Base-by-base conservation (phyloP, 257 asterid species). In the Plectranthus barbatus region DNA sequence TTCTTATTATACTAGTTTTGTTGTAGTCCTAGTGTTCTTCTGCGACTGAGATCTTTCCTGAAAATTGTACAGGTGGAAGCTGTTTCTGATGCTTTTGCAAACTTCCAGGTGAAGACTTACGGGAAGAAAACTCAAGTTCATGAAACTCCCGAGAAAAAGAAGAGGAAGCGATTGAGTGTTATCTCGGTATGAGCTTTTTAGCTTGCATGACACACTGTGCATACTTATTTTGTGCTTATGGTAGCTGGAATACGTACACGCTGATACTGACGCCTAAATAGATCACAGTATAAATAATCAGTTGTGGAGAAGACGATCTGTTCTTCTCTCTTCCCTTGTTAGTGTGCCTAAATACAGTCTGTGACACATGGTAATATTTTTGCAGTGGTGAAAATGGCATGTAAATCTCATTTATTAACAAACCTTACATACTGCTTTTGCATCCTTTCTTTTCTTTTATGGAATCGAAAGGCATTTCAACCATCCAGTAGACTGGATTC, bases 51-150 rank as follows among this genome's bases (percentile, higher is more conserved):
- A 54, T 33, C 31, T 44, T 42, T 42, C 48, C 34, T 18, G 58
- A 51, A 60, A 24, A 24, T 58, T 41, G 9, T 59, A 23, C 83
- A 90, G 97, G 96, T 90, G 67, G 86, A 70, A 70, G 81, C 87
- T 12, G 95, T 83, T 37, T 83, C 93, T 0, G 78, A 72, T 56
- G 97, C 97, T 19, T 87, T 90, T 7, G 95, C 79, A 71, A 87
- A 85, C 66, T 87, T 80, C 72, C 96, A 87, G 84, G 10, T 80
- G 71, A 85, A 71, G 71, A 80, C 84, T 3, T 90, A 83, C 52
- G 96, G 96, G 58, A 66, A 67, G 81, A 85, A 79, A 72, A 72
- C 93, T 50, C 96, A 90, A 72, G 87, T 87, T 66, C 97, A 90
- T 68, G 79, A 80, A 19, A 90, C 96, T 61, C 95, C 97, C 1